Evolutionary conservation across 768 basidiomycete genomes (phyloP).

Genomic region (Porpolomopsis calyptriformis): DNA sequence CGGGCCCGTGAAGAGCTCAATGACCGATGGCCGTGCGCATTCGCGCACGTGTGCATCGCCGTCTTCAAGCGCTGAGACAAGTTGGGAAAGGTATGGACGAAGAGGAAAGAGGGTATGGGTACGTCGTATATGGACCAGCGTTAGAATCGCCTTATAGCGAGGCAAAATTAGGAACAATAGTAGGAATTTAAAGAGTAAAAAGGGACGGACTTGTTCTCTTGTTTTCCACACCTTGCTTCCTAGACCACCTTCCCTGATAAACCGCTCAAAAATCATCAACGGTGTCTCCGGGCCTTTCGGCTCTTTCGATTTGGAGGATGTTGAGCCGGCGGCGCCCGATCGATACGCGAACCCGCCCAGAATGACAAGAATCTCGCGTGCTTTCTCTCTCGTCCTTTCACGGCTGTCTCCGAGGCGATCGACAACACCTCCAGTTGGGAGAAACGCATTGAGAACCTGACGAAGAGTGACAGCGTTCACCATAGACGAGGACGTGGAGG

Average conservation of each 20-base stretch:
- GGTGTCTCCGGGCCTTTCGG: conserved; percentile 64
- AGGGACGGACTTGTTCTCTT: conserved; percentile 66
- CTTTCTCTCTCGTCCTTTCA: conserved; percentile 60
- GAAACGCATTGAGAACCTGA: conserved; percentile 53
- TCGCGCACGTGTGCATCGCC: conserved; percentile 84
- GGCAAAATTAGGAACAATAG: neutral
- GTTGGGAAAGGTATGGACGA: conserved; percentile 62
- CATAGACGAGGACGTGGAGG: conserved; percentile 39
- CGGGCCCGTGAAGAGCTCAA: conserved; percentile 78
- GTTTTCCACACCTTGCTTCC: conserved; percentile 79
- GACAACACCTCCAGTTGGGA: conserved; percentile 66
- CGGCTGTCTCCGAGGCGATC: conserved; percentile 75
- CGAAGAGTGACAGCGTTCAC: conserved; percentile 54
- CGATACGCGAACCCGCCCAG: conserved; percentile 67
- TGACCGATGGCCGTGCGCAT: conserved; percentile 66
- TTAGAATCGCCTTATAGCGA: conserved; percentile 42
- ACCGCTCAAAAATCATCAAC: conserved; percentile 57
- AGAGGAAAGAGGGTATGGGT: conserved; percentile 67
- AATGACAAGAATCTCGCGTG: conserved; percentile 64
- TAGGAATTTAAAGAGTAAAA: conserved; percentile 1
- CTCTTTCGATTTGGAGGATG: conserved; percentile 36
- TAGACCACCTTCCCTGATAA: conserved; percentile 61
- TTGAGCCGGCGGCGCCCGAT: conserved; percentile 32
- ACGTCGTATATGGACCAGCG: conserved; percentile 65
- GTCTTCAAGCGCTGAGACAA: conserved; percentile 86